These are phyloP conservation scores for Oryza officinalis DNA, from an alignment of 176 grass and related monocot genomes.

Conservation along the genomic window DNA sequence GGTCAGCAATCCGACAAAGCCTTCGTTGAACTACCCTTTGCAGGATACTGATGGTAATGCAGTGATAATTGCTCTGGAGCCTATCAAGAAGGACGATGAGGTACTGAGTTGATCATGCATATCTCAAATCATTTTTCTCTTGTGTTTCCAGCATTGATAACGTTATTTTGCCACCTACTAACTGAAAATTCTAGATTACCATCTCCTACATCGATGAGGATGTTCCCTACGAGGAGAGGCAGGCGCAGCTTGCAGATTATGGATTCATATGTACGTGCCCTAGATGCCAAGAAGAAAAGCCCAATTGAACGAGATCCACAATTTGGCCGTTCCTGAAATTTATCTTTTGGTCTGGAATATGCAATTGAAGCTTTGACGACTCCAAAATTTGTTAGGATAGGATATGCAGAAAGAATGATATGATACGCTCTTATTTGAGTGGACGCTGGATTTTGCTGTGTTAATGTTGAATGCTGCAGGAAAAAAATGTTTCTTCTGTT, in stretches of 20 bases:
- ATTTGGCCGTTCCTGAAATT: not conserved
- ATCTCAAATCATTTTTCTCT: not conserved
- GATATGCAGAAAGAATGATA: not conserved
- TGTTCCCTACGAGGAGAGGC: conserved; percentile 70
- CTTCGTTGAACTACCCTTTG: conserved; percentile 19
- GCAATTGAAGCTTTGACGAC: not conserved
- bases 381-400: not conserved
- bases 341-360: not conserved
- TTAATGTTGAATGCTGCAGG: not conserved
- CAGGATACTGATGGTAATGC: conserved; percentile 84
- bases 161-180: not conserved
- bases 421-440: not conserved
- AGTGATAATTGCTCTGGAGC: conserved; percentile 61
- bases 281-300: conserved; percentile 65
- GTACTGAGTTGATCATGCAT: conserved; percentile 33
- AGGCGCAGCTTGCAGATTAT: conserved; percentile 75
- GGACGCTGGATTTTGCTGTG: not conserved
- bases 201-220: conserved; percentile 97
- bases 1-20: conserved; percentile 1
- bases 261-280: conserved; percentile 78
- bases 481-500: not conserved
- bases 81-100: conserved; percentile 72
- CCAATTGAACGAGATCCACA: conserved; percentile 11
- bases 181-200: conserved; percentile 56
- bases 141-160: not conserved